These are phyloP conservation scores for Mycosphaerella arachidis DNA, from an alignment of 2,329 filamentous ascomycete species.

Conservation along the genomic window DNA sequence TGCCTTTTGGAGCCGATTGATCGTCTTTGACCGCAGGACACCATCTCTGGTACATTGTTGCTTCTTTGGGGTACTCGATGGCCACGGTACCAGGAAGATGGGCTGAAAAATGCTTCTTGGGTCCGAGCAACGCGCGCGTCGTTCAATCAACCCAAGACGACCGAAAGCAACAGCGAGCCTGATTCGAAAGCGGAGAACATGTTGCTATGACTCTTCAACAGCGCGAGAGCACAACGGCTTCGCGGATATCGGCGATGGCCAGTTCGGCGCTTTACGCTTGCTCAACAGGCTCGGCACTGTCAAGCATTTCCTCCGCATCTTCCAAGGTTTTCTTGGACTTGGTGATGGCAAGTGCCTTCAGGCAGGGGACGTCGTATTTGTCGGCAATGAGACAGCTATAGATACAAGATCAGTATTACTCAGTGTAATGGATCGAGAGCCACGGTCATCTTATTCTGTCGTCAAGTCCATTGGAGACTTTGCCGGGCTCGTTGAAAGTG, in stretches of 20 bases:
- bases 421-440: no score
- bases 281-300: neutral
- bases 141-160: no score
- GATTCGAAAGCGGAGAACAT: neutral
- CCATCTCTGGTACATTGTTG: no score
- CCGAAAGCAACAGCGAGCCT: no score
- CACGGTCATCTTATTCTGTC: no score
- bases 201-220: neutral
- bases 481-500: no score
- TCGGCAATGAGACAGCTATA: slow-evolving; percentile 7
- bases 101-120: no score
- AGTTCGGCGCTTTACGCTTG: neutral
- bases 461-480: no score
- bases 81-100: no score
- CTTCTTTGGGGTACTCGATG: no score
- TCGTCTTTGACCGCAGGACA: no score
- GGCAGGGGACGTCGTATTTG: slow-evolving; percentile 12
- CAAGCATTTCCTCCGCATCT: neutral
- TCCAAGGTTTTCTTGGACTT: slow-evolving; percentile 3
- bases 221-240: neutral
- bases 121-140: no score
- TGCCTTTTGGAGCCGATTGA: neutral
- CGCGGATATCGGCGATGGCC: neutral
- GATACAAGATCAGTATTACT: neutral
- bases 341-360: slow-evolving; percentile 4